Evolutionary conservation across 1,284 basidiomycete species (phyloP).

Genomic region (Apiotrichum montevideense): DNA sequence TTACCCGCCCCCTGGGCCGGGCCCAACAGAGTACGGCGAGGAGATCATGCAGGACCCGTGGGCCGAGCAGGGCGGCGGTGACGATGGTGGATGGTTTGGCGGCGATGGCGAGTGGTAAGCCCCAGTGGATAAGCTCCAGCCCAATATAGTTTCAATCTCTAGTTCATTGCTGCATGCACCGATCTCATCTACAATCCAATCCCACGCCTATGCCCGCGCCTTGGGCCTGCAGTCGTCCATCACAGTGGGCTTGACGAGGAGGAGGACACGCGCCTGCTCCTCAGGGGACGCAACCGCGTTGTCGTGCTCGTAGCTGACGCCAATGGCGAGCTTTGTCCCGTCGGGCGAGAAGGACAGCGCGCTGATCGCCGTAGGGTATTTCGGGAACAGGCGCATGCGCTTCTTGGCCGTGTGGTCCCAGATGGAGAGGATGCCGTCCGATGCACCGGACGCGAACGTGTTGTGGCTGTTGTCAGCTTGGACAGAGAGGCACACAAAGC

Average conservation of each 20-base stretch:
- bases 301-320: slow-evolving; percentile 80
- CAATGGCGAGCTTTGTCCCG: slow-evolving; percentile 73
- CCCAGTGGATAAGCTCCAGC: too few relatives aligned
- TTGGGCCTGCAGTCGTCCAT: slow-evolving; percentile 48
- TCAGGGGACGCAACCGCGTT: slow-evolving; percentile 53
- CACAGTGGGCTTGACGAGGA: slow-evolving; percentile 45
- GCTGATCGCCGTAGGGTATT: slow-evolving; percentile 66
- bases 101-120: slow-evolving; percentile 19
- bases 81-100: slow-evolving; percentile 15
- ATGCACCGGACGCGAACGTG: slow-evolving; percentile 90
- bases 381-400: slow-evolving; percentile 78
- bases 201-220: slow-evolving; percentile 1
- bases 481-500: too few relatives aligned
- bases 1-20: slow-evolving; percentile 1
- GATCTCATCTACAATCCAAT: neutral
- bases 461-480: slow-evolving; percentile 59
- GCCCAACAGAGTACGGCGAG: slow-evolving; percentile 4
- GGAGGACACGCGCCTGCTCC: slow-evolving; percentile 35
- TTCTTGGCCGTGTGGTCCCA: slow-evolving; percentile 99
- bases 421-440: slow-evolving; percentile 82
- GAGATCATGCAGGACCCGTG: slow-evolving; percentile 21
- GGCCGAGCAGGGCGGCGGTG: slow-evolving; percentile 8
- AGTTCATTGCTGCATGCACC: slow-evolving; percentile 1
- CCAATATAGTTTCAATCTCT: neutral
- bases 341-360: slow-evolving; percentile 75